Percentiles rank a stretch among this genome's conserved stretches.
Evolutionary conservation across 192 early-diverging fungal species (phyloP).

Genomic region (Coemansia aciculifera): DNA sequence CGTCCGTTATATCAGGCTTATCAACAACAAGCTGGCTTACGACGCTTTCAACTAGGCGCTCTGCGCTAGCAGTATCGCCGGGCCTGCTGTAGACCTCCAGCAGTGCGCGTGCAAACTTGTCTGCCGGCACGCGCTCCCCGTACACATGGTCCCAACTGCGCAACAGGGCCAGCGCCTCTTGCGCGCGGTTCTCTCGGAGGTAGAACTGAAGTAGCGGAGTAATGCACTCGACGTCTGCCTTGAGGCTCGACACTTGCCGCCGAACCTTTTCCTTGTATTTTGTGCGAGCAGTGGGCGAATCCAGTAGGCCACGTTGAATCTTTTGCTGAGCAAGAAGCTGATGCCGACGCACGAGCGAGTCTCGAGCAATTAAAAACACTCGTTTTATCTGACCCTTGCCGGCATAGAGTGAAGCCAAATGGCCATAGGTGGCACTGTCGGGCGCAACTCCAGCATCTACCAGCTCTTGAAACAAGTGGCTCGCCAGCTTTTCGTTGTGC

Average conservation of each 20-base stretch:
- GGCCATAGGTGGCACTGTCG: constrained; percentile 34
- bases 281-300: constrained; percentile 9
- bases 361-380: constrained; percentile 45
- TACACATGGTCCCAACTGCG: constrained; percentile 45
- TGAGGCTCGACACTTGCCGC: constrained; percentile 22
- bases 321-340: constrained; percentile 16
- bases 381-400: constrained; percentile 31
- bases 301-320: neutral
- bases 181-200: constrained; percentile 24
- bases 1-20: neutral
- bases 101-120: constrained; percentile 41
- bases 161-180: constrained; percentile 35
- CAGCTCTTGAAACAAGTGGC: constrained; percentile 46
- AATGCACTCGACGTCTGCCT: constrained; percentile 43
- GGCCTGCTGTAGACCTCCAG: constrained; percentile 40
- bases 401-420: constrained; percentile 43
- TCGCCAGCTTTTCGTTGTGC: constrained; percentile 35
- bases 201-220: constrained; percentile 48
- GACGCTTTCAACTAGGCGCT: constrained; percentile 18
- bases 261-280: constrained; percentile 12
- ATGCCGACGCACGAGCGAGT: constrained; percentile 24
- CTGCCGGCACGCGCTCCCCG: constrained; percentile 29
- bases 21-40: neutral
- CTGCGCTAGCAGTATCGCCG: constrained; percentile 15
- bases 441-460: constrained; percentile 40